Base-by-base conservation (phyloP, 495 filamentous ascomycete species). In the Monascus purpureus region DNA sequence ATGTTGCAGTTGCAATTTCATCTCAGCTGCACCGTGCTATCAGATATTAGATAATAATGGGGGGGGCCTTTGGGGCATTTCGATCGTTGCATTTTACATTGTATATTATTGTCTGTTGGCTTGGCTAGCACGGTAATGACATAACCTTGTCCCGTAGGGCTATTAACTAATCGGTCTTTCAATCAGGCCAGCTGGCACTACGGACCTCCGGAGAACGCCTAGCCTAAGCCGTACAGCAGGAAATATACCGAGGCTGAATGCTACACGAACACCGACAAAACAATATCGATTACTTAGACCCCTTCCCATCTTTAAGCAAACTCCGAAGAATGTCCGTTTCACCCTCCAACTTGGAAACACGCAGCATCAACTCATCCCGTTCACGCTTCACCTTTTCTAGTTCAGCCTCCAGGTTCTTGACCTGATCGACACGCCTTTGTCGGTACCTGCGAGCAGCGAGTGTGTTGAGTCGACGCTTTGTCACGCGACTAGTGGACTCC, bases 371-470 rank as follows among this genome's bases (percentile, higher is more conserved):
- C 22, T 75, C 78, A 43, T 80, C 76, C 9, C 77, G 60, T 49
- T 75, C 75, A 31, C 60, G 47, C 40, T 68, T 67, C 15, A 78
- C 50, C 28, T 63, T 61, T 32, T 70, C 68, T 33, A 82, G 59
- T 40, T 70, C 68, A 3, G 53, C 55, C 48, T 82, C 73, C 13
- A 87, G 59, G 37, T 66, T 65, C 38, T 66, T 60, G 48, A 84
- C 64, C 40, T 69, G 68, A 40, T 78, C 75, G 17, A 82, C 65
- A 27, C 77, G 71, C 37, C 71, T 74, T 55, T 82, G 70, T 15
- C 80, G 71, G 52, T 79, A 86, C 35, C 76, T 70, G 33, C 77
- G 71, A 32, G 78, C 75, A 3, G 75, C 73, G 27, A 81, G 54
- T 31, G 78, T 79, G 49, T 85, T 81, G 23, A 73, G 66, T 29